These are phyloP conservation scores for Exophiala calicioides DNA, from an alignment of 2,329 filamentous ascomycete genomes.

Conservation along the genomic window DNA sequence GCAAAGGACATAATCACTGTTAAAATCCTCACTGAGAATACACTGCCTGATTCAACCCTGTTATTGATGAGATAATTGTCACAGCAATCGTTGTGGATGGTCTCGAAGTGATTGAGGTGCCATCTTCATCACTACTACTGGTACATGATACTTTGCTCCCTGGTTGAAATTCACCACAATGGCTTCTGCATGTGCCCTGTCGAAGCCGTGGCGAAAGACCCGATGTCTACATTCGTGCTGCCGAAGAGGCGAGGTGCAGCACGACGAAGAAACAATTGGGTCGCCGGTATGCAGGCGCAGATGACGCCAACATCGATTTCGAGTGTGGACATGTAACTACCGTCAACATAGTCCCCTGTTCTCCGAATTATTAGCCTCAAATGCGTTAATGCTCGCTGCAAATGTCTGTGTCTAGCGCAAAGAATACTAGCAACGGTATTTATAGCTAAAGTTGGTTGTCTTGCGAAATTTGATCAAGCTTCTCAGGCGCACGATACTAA, in stretches of 20 bases:
- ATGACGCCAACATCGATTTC: constrained; percentile 48
- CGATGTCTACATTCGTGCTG: too few species aligned
- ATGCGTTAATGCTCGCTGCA: background rate
- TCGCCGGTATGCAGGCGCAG: constrained; percentile 46
- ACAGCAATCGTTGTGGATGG: too few species aligned
- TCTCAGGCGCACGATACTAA: constrained; percentile 46
- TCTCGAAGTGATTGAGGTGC: too few species aligned
- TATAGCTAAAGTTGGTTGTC: constrained; percentile 44
- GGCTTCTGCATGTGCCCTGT: too few species aligned
- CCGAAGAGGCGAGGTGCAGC: background rate
- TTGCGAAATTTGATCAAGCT: constrained; percentile 46
- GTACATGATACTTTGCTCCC: too few species aligned
- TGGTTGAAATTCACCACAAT: too few species aligned
- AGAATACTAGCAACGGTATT: constrained; percentile 7
- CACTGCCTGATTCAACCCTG: too few species aligned
- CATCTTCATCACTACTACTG: too few species aligned
- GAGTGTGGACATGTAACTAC: constrained; percentile 39
- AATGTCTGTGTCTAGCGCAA: background rate
- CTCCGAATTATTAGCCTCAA: background rate
- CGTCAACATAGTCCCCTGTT: background rate
- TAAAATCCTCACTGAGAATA: too few species aligned
- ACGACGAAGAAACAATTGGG: background rate
- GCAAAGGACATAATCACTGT: too few species aligned
- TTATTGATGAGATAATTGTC: too few species aligned
- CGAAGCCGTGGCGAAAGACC: too few species aligned